Conservation (phyloP, 176 grass and related monocot genomes). For the Puccinellia tenuiflora region DNA sequence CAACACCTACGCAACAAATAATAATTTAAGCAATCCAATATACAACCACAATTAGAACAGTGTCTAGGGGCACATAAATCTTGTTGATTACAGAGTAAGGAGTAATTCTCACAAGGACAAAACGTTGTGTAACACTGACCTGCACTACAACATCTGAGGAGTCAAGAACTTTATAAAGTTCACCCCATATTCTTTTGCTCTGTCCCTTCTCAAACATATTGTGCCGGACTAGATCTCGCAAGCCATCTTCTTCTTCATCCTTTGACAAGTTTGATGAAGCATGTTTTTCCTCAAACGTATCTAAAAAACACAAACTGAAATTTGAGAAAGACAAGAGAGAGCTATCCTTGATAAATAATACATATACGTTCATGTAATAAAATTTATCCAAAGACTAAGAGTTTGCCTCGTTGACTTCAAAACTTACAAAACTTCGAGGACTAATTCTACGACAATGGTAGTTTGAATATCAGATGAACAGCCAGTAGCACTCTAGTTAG, state of each 20-base stretch:
- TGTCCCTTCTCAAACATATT: constrained; percentile 99
- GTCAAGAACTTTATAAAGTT: constrained; percentile 95
- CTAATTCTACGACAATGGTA: neutral
- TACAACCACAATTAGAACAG: neutral
- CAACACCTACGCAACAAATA: constrained; percentile 50
- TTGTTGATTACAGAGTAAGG: neutral
- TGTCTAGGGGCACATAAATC: neutral
- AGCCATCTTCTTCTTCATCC: constrained; percentile 84
- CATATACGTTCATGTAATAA: neutral
- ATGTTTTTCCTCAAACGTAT: constrained; percentile 70
- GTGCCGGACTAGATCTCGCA: constrained; percentile 86
- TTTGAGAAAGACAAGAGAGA: neutral
- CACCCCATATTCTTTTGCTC: constrained; percentile 98
- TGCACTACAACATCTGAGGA: constrained; percentile 97
- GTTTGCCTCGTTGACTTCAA: neutral
- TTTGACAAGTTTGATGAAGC: constrained; percentile 42
- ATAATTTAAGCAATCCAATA: neutral
- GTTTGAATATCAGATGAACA: neutral
- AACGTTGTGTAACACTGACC: constrained; percentile 19
- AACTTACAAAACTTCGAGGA: neutral
- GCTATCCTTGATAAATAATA: neutral
- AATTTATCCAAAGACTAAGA: neutral
- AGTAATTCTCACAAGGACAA: neutral
- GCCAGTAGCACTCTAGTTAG: neutral
- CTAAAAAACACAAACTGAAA: constrained; percentile 31